Evolutionary conservation across 306 rosid genomes (phyloP).

Genomic region (Aeschynomene evenia): DNA sequence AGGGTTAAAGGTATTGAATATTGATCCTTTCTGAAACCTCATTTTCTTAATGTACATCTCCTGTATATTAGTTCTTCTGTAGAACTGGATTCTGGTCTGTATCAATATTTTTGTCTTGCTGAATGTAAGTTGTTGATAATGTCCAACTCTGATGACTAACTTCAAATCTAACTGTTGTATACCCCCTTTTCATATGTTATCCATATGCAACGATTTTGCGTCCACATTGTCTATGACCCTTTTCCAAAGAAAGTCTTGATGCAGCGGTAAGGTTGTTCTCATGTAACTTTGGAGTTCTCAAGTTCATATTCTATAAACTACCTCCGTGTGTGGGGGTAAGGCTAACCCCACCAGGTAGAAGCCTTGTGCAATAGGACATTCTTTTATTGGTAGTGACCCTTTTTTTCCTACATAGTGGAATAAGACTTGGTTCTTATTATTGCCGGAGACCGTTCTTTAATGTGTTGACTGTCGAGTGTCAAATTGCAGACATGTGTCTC

Average conservation of each 20-base stretch:
- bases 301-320: no score
- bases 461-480: no score
- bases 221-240: not conserved
- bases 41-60: constrained; percentile 26
- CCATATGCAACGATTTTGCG: not conserved
- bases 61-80: not conserved
- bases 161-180: not conserved
- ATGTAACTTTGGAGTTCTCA: no score
- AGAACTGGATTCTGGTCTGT: not conserved
- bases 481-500: not conserved
- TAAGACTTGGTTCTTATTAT: not conserved
- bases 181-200: constrained; percentile 6
- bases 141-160: not conserved
- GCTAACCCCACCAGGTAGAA: no score
- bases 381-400: not conserved
- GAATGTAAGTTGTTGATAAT: not conserved
- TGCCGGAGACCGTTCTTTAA: not conserved
- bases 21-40: constrained; percentile 17
- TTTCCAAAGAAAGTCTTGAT: no score
- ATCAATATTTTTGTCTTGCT: not conserved
- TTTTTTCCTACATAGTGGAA: not conserved
- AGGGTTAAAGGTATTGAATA: constrained; percentile 57
- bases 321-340: no score
- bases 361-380: no score
- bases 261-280: no score